Evolutionary conservation across 2,329 filamentous ascomycete species (phyloP).

Genomic region (Microthyrium microscopicum): DNA sequence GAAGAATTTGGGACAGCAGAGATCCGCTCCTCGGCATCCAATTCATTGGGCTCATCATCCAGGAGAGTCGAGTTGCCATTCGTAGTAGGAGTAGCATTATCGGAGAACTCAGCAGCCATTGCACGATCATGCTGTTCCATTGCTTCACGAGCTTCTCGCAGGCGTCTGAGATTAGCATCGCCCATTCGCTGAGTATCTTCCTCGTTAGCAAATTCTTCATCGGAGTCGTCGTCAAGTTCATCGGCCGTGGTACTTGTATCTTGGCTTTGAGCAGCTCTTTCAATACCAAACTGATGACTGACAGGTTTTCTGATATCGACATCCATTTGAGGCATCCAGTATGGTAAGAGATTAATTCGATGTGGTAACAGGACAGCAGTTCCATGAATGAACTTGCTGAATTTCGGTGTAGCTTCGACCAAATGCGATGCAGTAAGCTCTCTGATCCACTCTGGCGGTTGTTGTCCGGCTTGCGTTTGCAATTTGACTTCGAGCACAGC

Average conservation of each 20-base stretch:
- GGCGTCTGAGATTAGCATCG: slow-evolving; percentile 27
- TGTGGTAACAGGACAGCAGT: slow-evolving; percentile 74
- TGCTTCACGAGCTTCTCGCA: slow-evolving; percentile 33
- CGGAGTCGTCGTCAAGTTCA: slow-evolving; percentile 58
- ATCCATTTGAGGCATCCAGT: slow-evolving; percentile 98
- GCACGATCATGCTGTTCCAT: slow-evolving; percentile 32
- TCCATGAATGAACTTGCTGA: slow-evolving; percentile 97
- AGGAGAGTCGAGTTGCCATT: slow-evolving; percentile 10
- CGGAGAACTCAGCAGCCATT: slow-evolving; percentile 21
- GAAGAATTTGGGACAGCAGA: slow-evolving; percentile 41
- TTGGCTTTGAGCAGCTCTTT: slow-evolving; percentile 56
- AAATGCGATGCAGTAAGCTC: slow-evolving; percentile 86
- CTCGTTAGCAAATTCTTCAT: slow-evolving; percentile 27
- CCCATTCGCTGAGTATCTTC: slow-evolving; percentile 16
- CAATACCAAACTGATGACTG: slow-evolving; percentile 80
- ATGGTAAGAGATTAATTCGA: slow-evolving; percentile 78
- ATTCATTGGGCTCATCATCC: slow-evolving; percentile 20
- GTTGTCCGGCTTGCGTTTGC: slow-evolving; percentile 87
- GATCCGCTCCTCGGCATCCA: slow-evolving; percentile 76
- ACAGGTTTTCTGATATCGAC: slow-evolving; percentile 90
- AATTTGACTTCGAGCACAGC: slow-evolving; percentile 94
- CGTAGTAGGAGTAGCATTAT: slow-evolving; percentile 13
- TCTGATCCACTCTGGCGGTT: slow-evolving; percentile 90
- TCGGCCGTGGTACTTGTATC: slow-evolving; percentile 63
- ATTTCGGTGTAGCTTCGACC: slow-evolving; percentile 97